These are phyloP conservation scores for Pichia sp. DNA, from an alignment of 1,139 yeast genomes.

Conservation along the genomic window DNA sequence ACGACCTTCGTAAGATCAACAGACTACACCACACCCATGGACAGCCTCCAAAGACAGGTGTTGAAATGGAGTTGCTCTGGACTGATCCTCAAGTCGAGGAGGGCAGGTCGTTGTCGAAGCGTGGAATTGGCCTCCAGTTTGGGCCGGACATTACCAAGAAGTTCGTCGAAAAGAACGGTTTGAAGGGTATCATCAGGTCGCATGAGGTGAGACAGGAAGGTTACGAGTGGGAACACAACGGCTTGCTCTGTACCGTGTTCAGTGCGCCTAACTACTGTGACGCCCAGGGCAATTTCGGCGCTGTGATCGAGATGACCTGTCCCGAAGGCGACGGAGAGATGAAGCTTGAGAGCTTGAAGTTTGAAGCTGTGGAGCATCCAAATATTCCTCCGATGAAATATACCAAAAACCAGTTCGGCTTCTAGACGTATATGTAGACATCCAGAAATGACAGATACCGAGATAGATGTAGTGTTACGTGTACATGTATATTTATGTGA, in stretches of 20 bases:
- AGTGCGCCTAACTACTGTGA: constrained; percentile 98
- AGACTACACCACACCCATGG: constrained; percentile 49
- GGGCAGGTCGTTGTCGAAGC: constrained; percentile 84
- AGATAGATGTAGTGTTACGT: too few relatives aligned
- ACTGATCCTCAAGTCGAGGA: constrained; percentile 82
- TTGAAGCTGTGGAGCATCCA: constrained; percentile 86
- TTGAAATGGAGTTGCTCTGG: constrained; percentile 96
- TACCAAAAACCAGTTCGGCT: constrained; percentile 48
- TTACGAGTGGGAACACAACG: constrained; percentile 81
- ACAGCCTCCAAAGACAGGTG: constrained; percentile 88
- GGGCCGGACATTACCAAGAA: constrained; percentile 90
- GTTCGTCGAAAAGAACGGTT: constrained; percentile 67
- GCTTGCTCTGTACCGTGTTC: constrained; percentile 82
- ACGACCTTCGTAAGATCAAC: constrained; percentile 69
- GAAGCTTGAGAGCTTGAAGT: constrained; percentile 52
- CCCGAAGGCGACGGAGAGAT: constrained; percentile 41
- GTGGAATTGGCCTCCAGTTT: constrained; percentile 94
- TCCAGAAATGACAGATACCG: too few relatives aligned
- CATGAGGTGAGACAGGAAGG: constrained; percentile 96
- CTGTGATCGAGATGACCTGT: constrained; percentile 58
- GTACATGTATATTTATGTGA: too few relatives aligned
- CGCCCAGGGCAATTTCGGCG: constrained; percentile 85
- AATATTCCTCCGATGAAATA: constrained; percentile 94
- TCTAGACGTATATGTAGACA: constrained; percentile 12
- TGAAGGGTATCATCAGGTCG: constrained; percentile 81